Evolutionary conservation across 2,329 filamentous ascomycete genomes (phyloP), one percentile per base, ranked within the genome.

Genomic region (Hortaea sp.): DNA sequence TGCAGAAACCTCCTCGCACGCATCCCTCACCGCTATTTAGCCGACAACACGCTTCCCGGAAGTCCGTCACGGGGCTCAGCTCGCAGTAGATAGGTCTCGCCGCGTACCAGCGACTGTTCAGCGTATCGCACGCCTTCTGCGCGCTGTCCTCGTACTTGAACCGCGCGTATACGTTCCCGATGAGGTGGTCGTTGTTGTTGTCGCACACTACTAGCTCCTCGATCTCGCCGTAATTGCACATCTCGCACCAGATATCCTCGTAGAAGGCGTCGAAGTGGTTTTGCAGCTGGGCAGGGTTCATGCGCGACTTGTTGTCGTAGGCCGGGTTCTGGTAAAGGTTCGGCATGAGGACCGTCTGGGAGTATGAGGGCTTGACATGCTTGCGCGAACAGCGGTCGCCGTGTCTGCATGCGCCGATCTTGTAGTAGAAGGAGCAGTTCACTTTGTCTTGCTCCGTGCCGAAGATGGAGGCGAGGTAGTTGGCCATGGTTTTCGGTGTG

Each of bases 241-340:
- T 87, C 78, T 98, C 92, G 73, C 90, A 97, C 90, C 92, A 98
- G 57, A 98, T 88, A 67, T 98, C 92, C 74, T 98, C 92, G 76
- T 98, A 98, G 69, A 98, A 98, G 63, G 92, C 92, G 70, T 98
- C 92, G 66, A 98, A 98, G 78, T 98, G 92, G 74, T 95, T 95
- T 71, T 95, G 90, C 66, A 97, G 84, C 75, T 98, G 92, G 58
- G 81, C 84, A 5, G 88, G 74, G 72, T 94, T 95, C 85, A 98
- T 95, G 89, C 92, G 76, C 83, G 92, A 52, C 47, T 62, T 62
- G 52, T 57, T 57, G 68, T 97, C 89, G 79, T 94, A 94, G 53
- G 88, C 88, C 7, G 92, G 92, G 76, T 98, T 98, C 70, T 97
- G 92, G 77, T 98, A 98, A 59, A 98, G 85, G 70, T 95, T 95